Conservation (phyloP, 2,329 filamentous ascomycete species). For the Claviceps pazoutovae region DNA sequence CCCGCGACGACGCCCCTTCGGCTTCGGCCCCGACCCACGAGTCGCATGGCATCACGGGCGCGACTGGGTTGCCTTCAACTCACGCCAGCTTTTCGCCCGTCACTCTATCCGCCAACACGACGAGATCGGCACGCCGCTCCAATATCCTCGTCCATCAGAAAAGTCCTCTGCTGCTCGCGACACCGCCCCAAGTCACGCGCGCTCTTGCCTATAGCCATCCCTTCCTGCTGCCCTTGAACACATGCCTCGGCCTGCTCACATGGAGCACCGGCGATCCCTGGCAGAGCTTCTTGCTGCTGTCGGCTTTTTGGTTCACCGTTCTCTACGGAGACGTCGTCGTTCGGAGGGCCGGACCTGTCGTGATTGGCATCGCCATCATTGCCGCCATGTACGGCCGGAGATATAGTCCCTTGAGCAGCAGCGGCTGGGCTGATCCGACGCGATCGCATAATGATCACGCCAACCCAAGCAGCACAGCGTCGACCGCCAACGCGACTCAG, state of each 20-base stretch:
- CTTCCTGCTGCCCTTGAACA: slow-evolving; percentile 80
- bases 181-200: slow-evolving; percentile 85
- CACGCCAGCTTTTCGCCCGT: slow-evolving; percentile 82
- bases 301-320: slow-evolving; percentile 70
- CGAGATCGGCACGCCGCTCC: slow-evolving; percentile 54
- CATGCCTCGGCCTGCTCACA: slow-evolving; percentile 69
- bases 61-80: slow-evolving; percentile 47
- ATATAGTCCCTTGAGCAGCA: slow-evolving; percentile 82
- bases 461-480: slow-evolving; percentile 8
- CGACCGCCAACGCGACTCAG: slow-evolving; percentile 10
- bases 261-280: slow-evolving; percentile 92
- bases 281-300: slow-evolving; percentile 89
- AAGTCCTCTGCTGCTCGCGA: slow-evolving; percentile 81
- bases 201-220: slow-evolving; percentile 93
- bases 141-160: slow-evolving; percentile 96
- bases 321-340: slow-evolving; percentile 80
- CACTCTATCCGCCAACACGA: slow-evolving; percentile 54
- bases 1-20: slow-evolving; percentile 22
- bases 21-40: slow-evolving; percentile 20
- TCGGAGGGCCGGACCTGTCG: slow-evolving; percentile 66
- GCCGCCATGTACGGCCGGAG: slow-evolving; percentile 83
- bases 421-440: slow-evolving; percentile 48
- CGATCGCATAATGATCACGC: slow-evolving; percentile 18
- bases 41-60: slow-evolving; percentile 17
- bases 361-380: slow-evolving; percentile 68